These are phyloP conservation scores for Cruciata laevipes DNA, from an alignment of 257 asterid genomes.

Conservation along the genomic window DNA sequence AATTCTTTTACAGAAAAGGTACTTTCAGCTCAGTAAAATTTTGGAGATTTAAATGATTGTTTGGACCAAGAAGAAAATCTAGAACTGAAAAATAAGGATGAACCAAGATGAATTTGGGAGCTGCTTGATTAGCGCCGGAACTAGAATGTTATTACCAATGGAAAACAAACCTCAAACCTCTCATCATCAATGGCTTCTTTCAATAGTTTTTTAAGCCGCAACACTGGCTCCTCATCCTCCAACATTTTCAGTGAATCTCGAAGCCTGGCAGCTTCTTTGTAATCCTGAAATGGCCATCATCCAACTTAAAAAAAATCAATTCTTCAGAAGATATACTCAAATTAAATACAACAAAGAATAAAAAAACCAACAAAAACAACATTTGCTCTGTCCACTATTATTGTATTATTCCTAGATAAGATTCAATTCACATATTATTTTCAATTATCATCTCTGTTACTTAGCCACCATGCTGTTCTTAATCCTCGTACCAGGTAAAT, in stretches of 20 bases:
- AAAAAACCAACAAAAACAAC: neutral
- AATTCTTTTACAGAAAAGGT: neutral
- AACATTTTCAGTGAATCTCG: constrained; percentile 67
- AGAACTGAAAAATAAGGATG: neutral
- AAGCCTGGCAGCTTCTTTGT: constrained; percentile 74
- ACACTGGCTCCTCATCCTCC: constrained; percentile 78
- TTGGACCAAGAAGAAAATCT: neutral
- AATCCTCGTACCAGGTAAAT: neutral
- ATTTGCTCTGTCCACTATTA: neutral
- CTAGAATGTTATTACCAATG: neutral
- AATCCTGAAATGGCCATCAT: constrained; percentile 34
- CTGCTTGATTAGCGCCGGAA: neutral
- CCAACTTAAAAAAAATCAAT: neutral
- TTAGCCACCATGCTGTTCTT: neutral
- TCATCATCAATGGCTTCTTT: constrained; percentile 72
- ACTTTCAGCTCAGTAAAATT: neutral
- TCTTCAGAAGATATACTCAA: neutral
- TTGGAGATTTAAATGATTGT: neutral
- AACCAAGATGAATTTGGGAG: neutral
- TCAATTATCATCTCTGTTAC: neutral
- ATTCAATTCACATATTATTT: neutral
- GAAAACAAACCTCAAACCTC: constrained; percentile 56
- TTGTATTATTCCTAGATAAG: neutral
- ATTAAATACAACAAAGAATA: too few species aligned
- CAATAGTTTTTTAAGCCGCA: constrained; percentile 57